A percentile compares a stretch with the other conserved stretches of the same genome.
Conservation (phyloP, 306 rosid species). For the Heteromeles arbutifolia region DNA sequence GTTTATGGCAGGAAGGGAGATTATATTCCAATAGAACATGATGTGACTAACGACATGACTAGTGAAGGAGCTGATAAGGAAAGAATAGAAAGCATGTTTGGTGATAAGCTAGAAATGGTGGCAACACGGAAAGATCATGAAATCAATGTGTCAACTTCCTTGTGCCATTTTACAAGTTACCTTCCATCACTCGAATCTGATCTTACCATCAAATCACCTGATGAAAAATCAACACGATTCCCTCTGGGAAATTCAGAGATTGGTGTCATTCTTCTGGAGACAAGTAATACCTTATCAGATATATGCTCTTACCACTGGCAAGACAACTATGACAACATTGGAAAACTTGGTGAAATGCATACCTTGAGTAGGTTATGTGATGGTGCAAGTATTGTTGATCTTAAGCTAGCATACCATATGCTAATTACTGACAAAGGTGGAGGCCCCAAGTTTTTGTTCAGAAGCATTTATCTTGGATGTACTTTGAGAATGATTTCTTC, state of each 20-base stretch:
- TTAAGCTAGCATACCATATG: neutral
- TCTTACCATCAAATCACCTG: conserved; percentile 13
- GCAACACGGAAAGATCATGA: conserved; percentile 28
- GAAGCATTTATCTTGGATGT: no score
- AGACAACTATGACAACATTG: conserved; percentile 2
- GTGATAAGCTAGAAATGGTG: conserved; percentile 27
- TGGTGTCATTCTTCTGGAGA: conserved; percentile 6
- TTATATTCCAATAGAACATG: conserved; percentile 21
- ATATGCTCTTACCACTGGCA: conserved; percentile 20
- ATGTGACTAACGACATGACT: conserved; percentile 15
- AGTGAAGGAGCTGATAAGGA: conserved; percentile 4
- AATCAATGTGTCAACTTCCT: conserved; percentile 31
- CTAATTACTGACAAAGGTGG: no score
- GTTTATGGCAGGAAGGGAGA: conserved; percentile 52
- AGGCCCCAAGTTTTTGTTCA: no score
- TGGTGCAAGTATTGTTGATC: no score
- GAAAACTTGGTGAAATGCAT: no score
- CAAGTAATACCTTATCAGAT: conserved; percentile 13
- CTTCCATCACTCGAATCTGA: conserved; percentile 27
- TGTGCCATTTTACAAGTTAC: conserved; percentile 24
- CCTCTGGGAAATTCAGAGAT: conserved; percentile 11
- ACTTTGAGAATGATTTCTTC: no score
- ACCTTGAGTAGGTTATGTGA: no score
- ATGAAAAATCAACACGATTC: conserved; percentile 7
- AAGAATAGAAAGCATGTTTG: neutral